Evolutionary conservation across 257 asterid genomes (phyloP), one percentile per base, ranked within the genome.

Genomic region (Solanum peruvianum): DNA sequence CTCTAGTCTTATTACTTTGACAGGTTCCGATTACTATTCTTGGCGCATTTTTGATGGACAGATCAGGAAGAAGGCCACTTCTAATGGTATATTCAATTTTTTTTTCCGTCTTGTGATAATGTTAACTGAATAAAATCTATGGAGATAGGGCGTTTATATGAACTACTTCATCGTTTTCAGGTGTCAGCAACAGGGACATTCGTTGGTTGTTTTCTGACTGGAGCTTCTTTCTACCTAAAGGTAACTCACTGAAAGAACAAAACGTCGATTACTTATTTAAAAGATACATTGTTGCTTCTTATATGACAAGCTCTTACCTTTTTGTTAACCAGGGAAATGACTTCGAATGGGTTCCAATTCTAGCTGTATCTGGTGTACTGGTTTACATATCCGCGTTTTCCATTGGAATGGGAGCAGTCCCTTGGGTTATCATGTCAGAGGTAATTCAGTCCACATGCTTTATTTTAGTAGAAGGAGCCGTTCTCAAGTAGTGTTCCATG

Each of bases 401-500:
- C 27, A 89, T 95, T 44, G 98, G 98, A 78, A 91, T 95, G 94
- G 98, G 99, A 81, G 93, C 98, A 18, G 98, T 93, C 86, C 99
- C 99, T 44, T 96, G 98, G 99, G 97, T 96, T 73, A 93, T 95
- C 29, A 96, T 96, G 99, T 95, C 98, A 9, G 99, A 95, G 98
- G 98, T 95, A 93, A 85, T 18, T 56, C 44, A 11, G 6, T 10
- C 23, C 82, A 10, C 33, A 11, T 62, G 25, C 58, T n/a, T 64
- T 14, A 11, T 27, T 35, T 58, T 20, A 60, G 56, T 37, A 56
- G 7, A 33, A 83, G 47, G 14, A 42, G 5, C 14, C 11, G 7
- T 10, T 69, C 75, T 27, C 23, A 27, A 80, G 85, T 80, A 9
- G 67, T 80, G 42, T 47, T 80, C 29, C 27, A 47, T 80, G 42